phyloP scores from a whole-genome alignment of 331 rosid species.

The Malus hybrid region DNA sequence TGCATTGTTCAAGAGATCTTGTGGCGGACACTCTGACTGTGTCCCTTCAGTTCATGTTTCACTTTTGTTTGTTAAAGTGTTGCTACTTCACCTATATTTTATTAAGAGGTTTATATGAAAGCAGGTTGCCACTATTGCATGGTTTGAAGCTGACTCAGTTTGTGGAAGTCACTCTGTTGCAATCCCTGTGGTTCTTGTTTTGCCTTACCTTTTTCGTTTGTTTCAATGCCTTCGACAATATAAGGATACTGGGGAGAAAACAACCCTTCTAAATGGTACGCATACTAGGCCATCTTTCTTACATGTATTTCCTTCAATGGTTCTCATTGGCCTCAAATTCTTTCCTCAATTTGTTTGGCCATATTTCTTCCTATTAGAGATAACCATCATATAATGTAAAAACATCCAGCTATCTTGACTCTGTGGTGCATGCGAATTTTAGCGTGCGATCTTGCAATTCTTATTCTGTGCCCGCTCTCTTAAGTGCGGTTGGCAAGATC shows the following conservation, averaged over 20 bases:
- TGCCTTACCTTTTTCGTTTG: conserved; percentile 93
- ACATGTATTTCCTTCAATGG: neutral
- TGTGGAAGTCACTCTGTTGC: conserved; percentile 98
- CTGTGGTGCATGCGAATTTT: neutral
- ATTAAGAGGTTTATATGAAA: conserved; percentile 11
- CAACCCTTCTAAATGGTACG: conserved; percentile 80
- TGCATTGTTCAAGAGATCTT: neutral
- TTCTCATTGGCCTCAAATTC: neutral
- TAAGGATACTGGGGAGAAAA: conserved; percentile 87
- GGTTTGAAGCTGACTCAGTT: conserved; percentile 99
- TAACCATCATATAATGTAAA: neutral
- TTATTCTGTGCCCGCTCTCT: neutral
- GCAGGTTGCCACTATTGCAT: conserved; percentile 98
- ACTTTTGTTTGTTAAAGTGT: neutral
- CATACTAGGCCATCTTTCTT: conserved; percentile 1
- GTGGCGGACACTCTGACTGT: neutral
- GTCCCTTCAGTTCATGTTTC: neutral
- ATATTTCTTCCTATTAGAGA: neutral
- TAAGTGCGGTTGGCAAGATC: neutral
- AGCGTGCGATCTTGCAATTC: neutral
- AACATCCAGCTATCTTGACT: neutral
- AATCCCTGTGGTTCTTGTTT: conserved; percentile 85
- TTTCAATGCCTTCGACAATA: conserved; percentile 95
- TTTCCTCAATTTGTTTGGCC: neutral
- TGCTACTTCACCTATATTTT: conserved; percentile 13